Base-by-base conservation (phyloP, 305 asterid species). In the Salvia sclarea region DNA sequence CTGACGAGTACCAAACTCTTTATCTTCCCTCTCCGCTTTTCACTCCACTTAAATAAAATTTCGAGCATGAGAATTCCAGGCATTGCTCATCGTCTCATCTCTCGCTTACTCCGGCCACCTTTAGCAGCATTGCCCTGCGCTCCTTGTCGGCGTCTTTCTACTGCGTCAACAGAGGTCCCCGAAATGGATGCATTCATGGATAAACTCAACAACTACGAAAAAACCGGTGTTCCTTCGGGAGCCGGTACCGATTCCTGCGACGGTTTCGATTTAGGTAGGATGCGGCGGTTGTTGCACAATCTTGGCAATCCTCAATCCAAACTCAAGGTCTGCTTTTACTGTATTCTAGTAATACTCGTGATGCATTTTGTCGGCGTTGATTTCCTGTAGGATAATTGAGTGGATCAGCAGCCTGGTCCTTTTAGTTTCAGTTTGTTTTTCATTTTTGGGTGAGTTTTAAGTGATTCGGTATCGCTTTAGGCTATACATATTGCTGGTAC, bases 401-500 rank as follows among this genome's bases (percentile, higher is more conserved):
- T 68, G 1, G 65, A 20, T 10, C 38, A 33, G 12, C 37, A 43
- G 25, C 17, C 12, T 25, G 62, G n/a, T 22, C 5, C 10, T 31
- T 18, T 33, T 21, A 31, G 44, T 10, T 53, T 62, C 49, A 71
- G 47, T 70, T 45, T 61, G 14, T 37, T 48, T 60, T 4, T 12
- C n/a, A 1, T 22, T 33, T 33, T 33, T 33, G 40, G 8, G 17
- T 22, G 45, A 45, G 50, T 58, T 62, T 68, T 52, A 53, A 33
- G 55, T n/a, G 30, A 40, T 18, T 44, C 59, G 64, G 37, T 25
- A 30, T 63, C 70, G 79, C 48, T 76, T 57, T 74, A 93, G 98
- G 82, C 96, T 67, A 66, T 93, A 35, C 98, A 93, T 71, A 83
- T 93, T 44, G 96, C 97, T 78, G 97, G 97, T 63, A 93, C 98